Evolutionary conservation across 2,329 filamentous ascomycete genomes (phyloP).

Genomic region (Fusarium abutilonis): DNA sequence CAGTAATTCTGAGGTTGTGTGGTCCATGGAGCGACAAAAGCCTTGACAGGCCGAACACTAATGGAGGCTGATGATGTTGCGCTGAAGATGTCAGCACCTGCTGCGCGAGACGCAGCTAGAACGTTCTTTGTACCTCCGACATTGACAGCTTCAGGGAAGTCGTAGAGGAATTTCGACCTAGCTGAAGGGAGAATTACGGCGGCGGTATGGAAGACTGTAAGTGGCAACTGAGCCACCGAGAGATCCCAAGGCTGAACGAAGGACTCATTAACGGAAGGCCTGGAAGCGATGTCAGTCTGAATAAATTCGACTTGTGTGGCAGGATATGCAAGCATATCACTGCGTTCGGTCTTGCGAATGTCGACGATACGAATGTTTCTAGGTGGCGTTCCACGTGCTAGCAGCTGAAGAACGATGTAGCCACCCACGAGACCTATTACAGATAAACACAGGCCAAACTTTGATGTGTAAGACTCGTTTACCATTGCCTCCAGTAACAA

Average conservation of each 20-base stretch:
- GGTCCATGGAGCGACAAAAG: constrained; percentile 8
- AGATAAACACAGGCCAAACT: background rate
- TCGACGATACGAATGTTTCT: constrained; percentile 7
- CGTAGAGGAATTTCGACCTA: constrained; percentile 9
- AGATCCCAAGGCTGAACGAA: background rate
- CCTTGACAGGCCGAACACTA: background rate
- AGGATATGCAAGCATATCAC: constrained; percentile 1
- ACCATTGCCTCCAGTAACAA: constrained; percentile 14
- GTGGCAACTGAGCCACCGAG: background rate
- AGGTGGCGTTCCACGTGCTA: constrained; percentile 10
- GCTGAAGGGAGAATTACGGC: constrained; percentile 8
- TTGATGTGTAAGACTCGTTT: fast-evolving
- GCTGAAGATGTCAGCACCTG: constrained; percentile 7
- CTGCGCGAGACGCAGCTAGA: constrained; percentile 1
- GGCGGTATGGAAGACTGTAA: constrained; percentile 17
- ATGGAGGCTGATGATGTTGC: constrained; percentile 12
- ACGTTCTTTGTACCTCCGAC: constrained; percentile 16
- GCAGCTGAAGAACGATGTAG: constrained; percentile 13
- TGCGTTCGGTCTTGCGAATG: constrained; percentile 9
- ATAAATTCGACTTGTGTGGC: constrained; percentile 4
- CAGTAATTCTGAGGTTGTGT: constrained; percentile 1
- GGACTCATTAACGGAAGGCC: background rate
- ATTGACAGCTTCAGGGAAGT: constrained; percentile 4
- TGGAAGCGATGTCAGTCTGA: constrained; percentile 10
- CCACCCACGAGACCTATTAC: constrained; percentile 10